A percentile compares a stretch with the other conserved stretches of the same genome.
These are phyloP conservation scores for Myrica gale DNA, from an alignment of 306 rosid genomes.

Conservation along the genomic window DNA sequence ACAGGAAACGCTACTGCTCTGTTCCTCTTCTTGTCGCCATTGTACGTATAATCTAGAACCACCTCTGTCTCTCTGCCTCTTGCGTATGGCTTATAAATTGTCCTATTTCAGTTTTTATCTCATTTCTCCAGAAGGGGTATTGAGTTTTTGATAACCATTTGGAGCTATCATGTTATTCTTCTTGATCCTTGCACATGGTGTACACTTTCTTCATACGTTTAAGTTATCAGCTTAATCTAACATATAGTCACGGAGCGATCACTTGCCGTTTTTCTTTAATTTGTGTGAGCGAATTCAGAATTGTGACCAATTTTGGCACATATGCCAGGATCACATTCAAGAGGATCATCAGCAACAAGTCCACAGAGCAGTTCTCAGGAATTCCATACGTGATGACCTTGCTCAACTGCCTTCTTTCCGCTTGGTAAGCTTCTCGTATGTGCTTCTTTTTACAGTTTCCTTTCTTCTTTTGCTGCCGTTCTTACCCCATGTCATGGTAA, in stretches of 20 bases:
- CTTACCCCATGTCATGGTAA: background rate
- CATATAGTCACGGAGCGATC: background rate
- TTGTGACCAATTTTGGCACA: background rate
- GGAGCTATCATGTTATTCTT: background rate
- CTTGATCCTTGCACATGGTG: background rate
- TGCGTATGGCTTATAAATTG: background rate
- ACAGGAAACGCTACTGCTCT: slow-evolving; percentile 85
- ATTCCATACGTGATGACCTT: slow-evolving; percentile 86
- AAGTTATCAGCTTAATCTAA: background rate
- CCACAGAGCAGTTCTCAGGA: slow-evolving; percentile 84
- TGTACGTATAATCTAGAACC: slow-evolving; percentile 39
- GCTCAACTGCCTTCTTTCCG: slow-evolving; percentile 84
- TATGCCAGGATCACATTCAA: slow-evolving; percentile 68
- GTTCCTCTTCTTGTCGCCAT: slow-evolving; percentile 91
- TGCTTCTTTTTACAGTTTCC: too few species aligned
- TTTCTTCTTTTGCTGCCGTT: too few species aligned
- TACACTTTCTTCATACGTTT: background rate
- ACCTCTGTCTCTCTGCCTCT: slow-evolving; percentile 9
- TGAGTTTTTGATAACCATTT: background rate
- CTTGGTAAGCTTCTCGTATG: slow-evolving; percentile 49
- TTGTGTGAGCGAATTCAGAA: background rate
- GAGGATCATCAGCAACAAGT: slow-evolving; percentile 55
- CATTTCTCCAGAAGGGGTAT: background rate
- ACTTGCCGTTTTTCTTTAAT: background rate
- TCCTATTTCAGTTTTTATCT: background rate